Evolutionary conservation across 1,284 basidiomycete genomes (phyloP), one percentile per base, ranked within the genome.

Genomic region (Nidula niveotomentosa): DNA sequence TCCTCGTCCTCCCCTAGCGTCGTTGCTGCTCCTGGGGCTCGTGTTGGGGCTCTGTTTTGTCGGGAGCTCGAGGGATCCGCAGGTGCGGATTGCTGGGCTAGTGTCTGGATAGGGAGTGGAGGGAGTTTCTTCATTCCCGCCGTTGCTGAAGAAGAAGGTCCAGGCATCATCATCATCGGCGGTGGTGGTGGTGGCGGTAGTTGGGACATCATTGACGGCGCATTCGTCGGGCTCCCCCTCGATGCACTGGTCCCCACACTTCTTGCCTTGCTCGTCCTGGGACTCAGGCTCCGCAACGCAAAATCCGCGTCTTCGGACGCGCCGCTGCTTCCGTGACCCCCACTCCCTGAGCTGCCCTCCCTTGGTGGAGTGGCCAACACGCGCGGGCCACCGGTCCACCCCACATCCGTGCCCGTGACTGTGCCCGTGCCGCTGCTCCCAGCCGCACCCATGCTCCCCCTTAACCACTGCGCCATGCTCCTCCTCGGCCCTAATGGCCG

Each of bases 261-360:
- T 30, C 60, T 55, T 18, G 62, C 60, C 53, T 70, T 67, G 55
- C 67, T 72, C 5, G 70, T 77, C 18, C 76, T 69, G 2, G 76
- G 76, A 52, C 75, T 76, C 49, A 78, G 62, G 48, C 70, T 65
- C 17, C 74, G 65, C 36, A 79, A 56, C 1, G 74, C 73, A 43
- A 68, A 62, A 39, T 30, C 30, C 30, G 30, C 30, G 5, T 30
- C 30, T 30, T 30, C 5, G 5, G 30, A 30, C 70, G 70, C 23
- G 71, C 65, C 17, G 64, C 62, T 34, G 69, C 65, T 47, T 67
- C 62, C 17, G 69, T 70, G n/a, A 72, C 61, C 39, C 8, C 5
- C 39, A 41, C 39, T 41, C 39, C 39, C 15, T 17, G 39, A 13
- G 39, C 39, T 41, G 23, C 70, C 61, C 51, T 30, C 30, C 30